phyloP scores from a whole-genome alignment of 768 basidiomycete species.

The Lentinula raphanica region DNA sequence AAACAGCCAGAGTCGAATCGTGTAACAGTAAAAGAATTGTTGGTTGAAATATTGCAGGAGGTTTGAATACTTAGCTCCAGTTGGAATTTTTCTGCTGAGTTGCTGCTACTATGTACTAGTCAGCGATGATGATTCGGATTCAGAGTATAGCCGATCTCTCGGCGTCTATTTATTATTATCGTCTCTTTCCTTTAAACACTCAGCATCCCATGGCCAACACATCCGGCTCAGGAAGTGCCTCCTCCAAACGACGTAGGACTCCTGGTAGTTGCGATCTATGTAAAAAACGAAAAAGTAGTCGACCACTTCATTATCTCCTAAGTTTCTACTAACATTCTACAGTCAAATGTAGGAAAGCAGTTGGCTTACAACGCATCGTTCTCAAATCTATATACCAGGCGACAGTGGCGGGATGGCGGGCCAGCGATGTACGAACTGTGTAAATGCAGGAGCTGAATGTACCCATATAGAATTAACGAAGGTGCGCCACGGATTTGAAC shows the following conservation, averaged over 20 bases:
- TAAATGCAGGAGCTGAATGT: constrained; percentile 53
- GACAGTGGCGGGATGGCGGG: constrained; percentile 65
- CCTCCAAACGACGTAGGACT: constrained; percentile 38
- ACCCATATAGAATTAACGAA: constrained; percentile 67
- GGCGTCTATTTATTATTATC: too few relatives aligned
- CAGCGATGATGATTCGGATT: too few relatives aligned
- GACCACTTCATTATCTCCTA: background rate
- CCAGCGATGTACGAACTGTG: constrained; percentile 61
- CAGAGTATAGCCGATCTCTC: too few relatives aligned
- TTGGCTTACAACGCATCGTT: background rate
- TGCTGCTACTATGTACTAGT: too few relatives aligned
- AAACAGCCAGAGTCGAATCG: constrained; percentile 13
- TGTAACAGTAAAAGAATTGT: constrained; percentile 58
- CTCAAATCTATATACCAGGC: constrained; percentile 33
- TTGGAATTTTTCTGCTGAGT: too few relatives aligned
- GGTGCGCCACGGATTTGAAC: constrained; percentile 36
- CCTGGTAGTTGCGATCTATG: background rate
- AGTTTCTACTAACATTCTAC: background rate
- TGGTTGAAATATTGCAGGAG: constrained; percentile 40
- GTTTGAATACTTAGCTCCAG: background rate
- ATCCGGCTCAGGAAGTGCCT: background rate
- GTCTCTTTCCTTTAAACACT: too few relatives aligned
- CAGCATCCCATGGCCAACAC: background rate
- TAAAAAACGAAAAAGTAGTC: background rate
- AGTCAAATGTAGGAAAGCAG: background rate